Base-by-base conservation (phyloP, 495 filamentous ascomycete genomes). In the Penicillium chermesinum region DNA sequence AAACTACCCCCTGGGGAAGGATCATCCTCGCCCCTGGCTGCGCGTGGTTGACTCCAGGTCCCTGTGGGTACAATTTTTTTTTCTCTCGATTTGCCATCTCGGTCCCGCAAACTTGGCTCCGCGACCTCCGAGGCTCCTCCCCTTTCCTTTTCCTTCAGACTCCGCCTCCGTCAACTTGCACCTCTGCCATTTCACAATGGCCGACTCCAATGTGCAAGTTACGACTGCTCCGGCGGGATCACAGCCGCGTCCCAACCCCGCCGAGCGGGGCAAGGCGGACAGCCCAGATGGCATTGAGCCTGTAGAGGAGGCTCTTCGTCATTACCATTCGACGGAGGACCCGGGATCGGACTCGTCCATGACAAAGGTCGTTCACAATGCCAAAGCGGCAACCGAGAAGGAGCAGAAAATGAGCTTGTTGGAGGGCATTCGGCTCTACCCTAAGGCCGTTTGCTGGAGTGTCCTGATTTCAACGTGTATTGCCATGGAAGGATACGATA, bases 401-500 rank as follows among this genome's bases (percentile, higher is more conserved):
- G 73, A 76, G 49, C 73, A 61, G 48, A 66, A 64, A 7, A 76
- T 76, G 73, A 69, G 59, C 30, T 39, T 74, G 46, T 39, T 69
- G 30, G 60, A 74, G 54, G 71, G 70, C 7, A 64, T 81, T 42
- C 66, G 62, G 38, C 59, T 76, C 35, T 82, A 82, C 47, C 79
- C 78, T 15, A 80, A 81, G 59, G 79, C 79, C 9, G 71, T 80
- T 12, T 60, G 57, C 12, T 82, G 76, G 76, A 76, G 72, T 47
- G 50, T 81, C 30, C 49, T 80, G 12, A 73, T 81, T 45, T 79
- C 76, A 0, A 74, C 75, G 0, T 69, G 67, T 34, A 76, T 82
- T 54, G 70, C 63, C 46, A 82, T 82, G 78, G 77, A 81, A 61
- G 78, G 76, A 13, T 82, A 79, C 65, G 77, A 80, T 55, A 66